phyloP scores from a whole-genome alignment of 768 basidiomycete species.

The Sistotremastrum suecicum region DNA sequence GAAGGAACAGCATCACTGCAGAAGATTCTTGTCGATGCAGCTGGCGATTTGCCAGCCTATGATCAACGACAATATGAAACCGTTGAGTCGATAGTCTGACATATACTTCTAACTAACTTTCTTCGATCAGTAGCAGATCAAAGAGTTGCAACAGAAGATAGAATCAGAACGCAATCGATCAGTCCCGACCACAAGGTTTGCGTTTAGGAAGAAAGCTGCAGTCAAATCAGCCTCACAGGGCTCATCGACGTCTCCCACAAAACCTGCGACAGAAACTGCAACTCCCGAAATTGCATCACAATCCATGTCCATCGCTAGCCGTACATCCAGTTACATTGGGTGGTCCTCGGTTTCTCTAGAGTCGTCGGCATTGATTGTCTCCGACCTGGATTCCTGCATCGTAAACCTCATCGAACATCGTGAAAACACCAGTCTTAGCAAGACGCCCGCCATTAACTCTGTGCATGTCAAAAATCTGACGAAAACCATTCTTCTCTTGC shows the following conservation, averaged over 20 bases:
- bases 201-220: slow-evolving; percentile 35
- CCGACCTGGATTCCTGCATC: slow-evolving; percentile 52
- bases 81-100: slow-evolving; percentile 26
- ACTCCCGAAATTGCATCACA: slow-evolving; percentile 18
- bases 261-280: neutral
- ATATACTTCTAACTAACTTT: slow-evolving; percentile 1
- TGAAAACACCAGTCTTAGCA: slow-evolving; percentile 5
- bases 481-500: slow-evolving; percentile 52
- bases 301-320: slow-evolving; percentile 31
- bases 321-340: slow-evolving; percentile 27
- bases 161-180: slow-evolving; percentile 33
- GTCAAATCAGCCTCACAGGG: slow-evolving; percentile 1
- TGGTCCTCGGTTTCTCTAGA: slow-evolving; percentile 24
- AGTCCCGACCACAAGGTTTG: slow-evolving; percentile 45
- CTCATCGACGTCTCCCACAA: neutral
- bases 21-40: slow-evolving; percentile 51
- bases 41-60: slow-evolving; percentile 50
- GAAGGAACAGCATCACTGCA: slow-evolving; percentile 19
- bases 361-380: slow-evolving; percentile 44
- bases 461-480: slow-evolving; percentile 50
- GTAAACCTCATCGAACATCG: slow-evolving; percentile 41
- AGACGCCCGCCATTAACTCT: slow-evolving; percentile 25
- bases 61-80: slow-evolving; percentile 59
- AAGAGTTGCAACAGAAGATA: slow-evolving; percentile 39
- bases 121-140: slow-evolving; percentile 41